These are phyloP conservation scores for Ustilago vetiveriae DNA, from an alignment of 1,284 basidiomycete species.

Conservation along the genomic window DNA sequence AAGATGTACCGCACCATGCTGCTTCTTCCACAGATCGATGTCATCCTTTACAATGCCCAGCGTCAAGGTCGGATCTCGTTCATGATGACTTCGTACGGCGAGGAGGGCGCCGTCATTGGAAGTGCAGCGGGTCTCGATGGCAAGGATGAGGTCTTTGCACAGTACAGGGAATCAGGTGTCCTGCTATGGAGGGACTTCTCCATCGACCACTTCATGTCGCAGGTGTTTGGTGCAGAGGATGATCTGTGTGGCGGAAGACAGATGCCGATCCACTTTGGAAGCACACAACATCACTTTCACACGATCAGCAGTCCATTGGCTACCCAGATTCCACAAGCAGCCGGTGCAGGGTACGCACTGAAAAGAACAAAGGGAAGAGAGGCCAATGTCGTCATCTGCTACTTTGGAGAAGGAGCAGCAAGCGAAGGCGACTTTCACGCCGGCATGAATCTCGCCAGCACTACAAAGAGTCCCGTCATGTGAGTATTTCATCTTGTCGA, in stretches of 20 bases:
- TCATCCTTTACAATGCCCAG: constrained; percentile 87
- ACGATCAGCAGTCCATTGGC: constrained; percentile 93
- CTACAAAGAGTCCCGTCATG: constrained; percentile 56
- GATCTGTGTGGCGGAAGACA: constrained; percentile 55
- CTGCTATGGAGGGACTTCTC: constrained; percentile 85
- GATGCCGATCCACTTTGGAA: constrained; percentile 78
- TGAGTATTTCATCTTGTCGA: constrained; percentile 15
- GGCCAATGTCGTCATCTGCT: constrained; percentile 79
- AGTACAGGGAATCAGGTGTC: constrained; percentile 80
- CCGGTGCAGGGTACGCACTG: constrained; percentile 88
- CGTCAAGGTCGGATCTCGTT: constrained; percentile 93
- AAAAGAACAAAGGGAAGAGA: constrained; percentile 78
- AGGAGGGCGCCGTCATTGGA: constrained; percentile 90
- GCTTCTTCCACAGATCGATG: constrained; percentile 83
- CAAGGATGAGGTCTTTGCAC: constrained; percentile 77
- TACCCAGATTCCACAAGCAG: constrained; percentile 94
- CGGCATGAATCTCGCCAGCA: constrained; percentile 69
- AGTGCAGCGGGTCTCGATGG: constrained; percentile 82
- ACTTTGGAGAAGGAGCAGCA: constrained; percentile 80
- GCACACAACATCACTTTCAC: constrained; percentile 84
- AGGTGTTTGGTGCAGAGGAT: constrained; percentile 58
- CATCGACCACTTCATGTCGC: constrained; percentile 52
- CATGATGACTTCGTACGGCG: constrained; percentile 81
- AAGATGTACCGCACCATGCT: constrained; percentile 58
- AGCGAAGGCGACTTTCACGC: constrained; percentile 73